A percentile compares a stretch with the other conserved stretches of the same genome.
Evolutionary conservation across 352 stramenopile genomes (phyloP).

Genomic region (Halophytophthora polymorphica): DNA sequence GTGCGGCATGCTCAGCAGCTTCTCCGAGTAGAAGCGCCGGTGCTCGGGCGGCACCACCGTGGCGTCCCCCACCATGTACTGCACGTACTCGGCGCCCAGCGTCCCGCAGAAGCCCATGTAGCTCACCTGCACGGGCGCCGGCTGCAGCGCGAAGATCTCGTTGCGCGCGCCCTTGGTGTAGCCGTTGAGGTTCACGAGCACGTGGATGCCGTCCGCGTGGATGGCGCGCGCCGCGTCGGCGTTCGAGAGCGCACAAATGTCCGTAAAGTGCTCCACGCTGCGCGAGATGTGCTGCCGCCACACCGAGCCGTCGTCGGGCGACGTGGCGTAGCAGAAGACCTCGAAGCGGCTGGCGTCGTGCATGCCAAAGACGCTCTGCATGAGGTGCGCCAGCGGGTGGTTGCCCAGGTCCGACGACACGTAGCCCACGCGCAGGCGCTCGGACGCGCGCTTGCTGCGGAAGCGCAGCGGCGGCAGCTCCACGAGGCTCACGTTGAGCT

Average conservation of each 20-base stretch:
- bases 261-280: constrained; percentile 88
- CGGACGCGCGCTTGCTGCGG: constrained; percentile 56
- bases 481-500: constrained; percentile 85
- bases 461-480: constrained; percentile 73
- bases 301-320: constrained; percentile 67
- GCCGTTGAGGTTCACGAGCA: constrained; percentile 92
- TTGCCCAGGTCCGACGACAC: constrained; percentile 91
- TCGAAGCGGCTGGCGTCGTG: constrained; percentile 87
- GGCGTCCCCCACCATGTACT: constrained; percentile 91
- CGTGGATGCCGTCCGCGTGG: constrained; percentile 80
- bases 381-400: constrained; percentile 89
- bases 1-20: constrained; percentile 91
- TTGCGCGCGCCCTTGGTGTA: constrained; percentile 92
- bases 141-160: constrained; percentile 92
- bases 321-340: constrained; percentile 89
- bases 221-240: constrained; percentile 81
- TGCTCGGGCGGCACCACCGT: constrained; percentile 65
- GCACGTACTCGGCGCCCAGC: constrained; percentile 89
- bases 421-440: constrained; percentile 86
- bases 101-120: constrained; percentile 92
- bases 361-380: constrained; percentile 90
- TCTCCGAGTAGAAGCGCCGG: constrained; percentile 82
- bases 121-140: constrained; percentile 86
- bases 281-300: constrained; percentile 80
- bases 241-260: constrained; percentile 67